Percentiles rank a stretch among this genome's conserved stretches.
Conservation (phyloP, 1,284 basidiomycete species). For the Papiliotrema fonsecae region DNA sequence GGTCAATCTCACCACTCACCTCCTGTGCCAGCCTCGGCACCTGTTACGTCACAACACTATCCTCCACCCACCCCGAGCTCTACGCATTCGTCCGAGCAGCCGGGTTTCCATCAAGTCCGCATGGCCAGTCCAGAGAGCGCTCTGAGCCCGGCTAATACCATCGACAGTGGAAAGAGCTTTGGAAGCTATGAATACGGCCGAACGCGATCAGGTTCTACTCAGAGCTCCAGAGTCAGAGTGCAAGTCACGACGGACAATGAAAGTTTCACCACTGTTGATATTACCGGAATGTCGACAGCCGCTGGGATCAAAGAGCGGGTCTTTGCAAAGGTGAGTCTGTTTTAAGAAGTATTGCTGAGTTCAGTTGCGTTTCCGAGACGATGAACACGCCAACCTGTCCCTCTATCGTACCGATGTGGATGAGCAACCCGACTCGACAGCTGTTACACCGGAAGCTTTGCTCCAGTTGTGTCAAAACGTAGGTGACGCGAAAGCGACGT, state of each 20-base stretch:
- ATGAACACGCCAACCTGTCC: conserved; percentile 68
- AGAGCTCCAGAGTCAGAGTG: conserved; percentile 24
- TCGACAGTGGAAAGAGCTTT: conserved; percentile 19
- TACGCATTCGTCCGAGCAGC: not conserved
- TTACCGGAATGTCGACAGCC: conserved; percentile 63
- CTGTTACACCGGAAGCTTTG: conserved; percentile 63
- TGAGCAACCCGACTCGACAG: conserved; percentile 63
- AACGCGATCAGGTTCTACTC: conserved; percentile 19
- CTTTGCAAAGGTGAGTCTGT: conserved; percentile 65
- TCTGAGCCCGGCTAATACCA: conserved; percentile 20
- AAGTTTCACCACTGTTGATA: conserved; percentile 69
- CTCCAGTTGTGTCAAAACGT: conserved; percentile 65
- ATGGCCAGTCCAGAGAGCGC: conserved; percentile 33
- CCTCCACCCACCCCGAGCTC: conserved; percentile 10
- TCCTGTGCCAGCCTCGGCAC: conserved; percentile 6
- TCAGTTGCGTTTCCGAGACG: conserved; percentile 76
- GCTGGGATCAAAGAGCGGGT: conserved; percentile 77
- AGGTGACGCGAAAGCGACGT: conserved; percentile 67
- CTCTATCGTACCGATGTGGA: conserved; percentile 83
- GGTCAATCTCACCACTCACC: conserved; percentile 6
- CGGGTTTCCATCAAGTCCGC: conserved; percentile 8
- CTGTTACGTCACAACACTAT: conserved; percentile 1
- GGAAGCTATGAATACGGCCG: conserved; percentile 19
- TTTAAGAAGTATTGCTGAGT: not conserved
- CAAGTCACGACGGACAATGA: conserved; percentile 75